These are phyloP conservation scores for Aureobasidium sp. DNA, from an alignment of 2,329 filamentous ascomycete genomes.

Conservation along the genomic window DNA sequence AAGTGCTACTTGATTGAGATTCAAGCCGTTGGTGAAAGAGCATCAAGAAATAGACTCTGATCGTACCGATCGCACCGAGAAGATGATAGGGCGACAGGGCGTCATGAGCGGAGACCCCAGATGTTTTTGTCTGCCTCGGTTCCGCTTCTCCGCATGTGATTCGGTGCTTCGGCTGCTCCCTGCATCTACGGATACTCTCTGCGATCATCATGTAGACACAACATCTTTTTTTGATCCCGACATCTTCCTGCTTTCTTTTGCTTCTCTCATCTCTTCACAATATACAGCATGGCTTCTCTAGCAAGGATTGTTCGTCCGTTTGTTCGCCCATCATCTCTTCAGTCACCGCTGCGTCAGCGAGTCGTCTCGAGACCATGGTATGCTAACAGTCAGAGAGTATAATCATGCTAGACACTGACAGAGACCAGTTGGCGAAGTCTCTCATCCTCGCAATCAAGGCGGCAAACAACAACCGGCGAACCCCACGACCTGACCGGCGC, in stretches of 20 bases:
- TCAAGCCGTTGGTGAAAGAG: no score
- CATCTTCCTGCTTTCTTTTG: neutral
- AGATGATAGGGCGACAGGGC: neutral
- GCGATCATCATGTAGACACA: neutral
- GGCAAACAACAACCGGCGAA: slow-evolving; percentile 31
- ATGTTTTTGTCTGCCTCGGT: neutral
- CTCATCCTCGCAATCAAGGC: slow-evolving; percentile 33
- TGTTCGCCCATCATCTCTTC: slow-evolving; percentile 11
- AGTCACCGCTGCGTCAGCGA: neutral
- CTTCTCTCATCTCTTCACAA: neutral
- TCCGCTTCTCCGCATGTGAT: slow-evolving; percentile 6
- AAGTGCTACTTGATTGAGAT: no score
- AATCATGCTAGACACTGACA: neutral
- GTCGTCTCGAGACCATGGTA: slow-evolving; percentile 1
- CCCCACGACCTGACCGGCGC: slow-evolving; percentile 61
- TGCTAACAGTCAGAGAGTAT: neutral
- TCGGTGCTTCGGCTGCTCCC: neutral
- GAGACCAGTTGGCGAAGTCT: slow-evolving; percentile 31
- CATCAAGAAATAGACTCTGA: neutral
- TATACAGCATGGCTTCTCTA: slow-evolving; percentile 17
- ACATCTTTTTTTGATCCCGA: neutral
- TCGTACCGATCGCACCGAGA: neutral
- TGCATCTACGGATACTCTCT: neutral
- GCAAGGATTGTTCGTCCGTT: slow-evolving; percentile 16
- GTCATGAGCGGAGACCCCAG: neutral